Evolutionary conservation across 106 monocot genomes (phyloP), one percentile per base, ranked within the genome.

Genomic region (Iris macrosiphon): DNA sequence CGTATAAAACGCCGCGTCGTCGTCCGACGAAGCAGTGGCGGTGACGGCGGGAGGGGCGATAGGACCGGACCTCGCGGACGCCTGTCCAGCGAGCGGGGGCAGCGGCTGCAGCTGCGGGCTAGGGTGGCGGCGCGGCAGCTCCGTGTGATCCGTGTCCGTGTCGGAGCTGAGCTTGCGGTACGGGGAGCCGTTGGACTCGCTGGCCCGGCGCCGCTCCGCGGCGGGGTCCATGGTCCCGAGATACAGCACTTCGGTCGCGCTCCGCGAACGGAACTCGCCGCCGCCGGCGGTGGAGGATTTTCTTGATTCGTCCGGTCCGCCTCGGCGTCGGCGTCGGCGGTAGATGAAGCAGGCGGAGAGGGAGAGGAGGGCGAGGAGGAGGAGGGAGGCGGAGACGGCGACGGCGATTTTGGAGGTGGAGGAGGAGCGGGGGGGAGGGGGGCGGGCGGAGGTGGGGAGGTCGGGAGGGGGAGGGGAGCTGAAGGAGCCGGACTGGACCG

Each of bases 101-200:
- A 71, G 65, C 6, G 77, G 77, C 61, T 65, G 66, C 5, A 71
- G 71, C 45, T 71, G 55, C 4, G 77, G 71, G 53, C 71, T 66
- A 13, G 61, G 57, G 18, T 50, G 57, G 37, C 18, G 66, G 33
- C 21, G 28, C 37, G 55, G 43, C 30, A 40, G 23, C 10, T 31
- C 47, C 44, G 51, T 23, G 35, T 29, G 33, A 43, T 64, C 63
- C 50, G 37, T 14, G 6, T 39, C 45, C 49, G 61, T 20, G 31
- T 59, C 61, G 46, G 59, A 43, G 7, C 59, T 43, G n/a, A 53
- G 46, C 53, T 64, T 76, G 39, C 70, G 58, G 38, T 67, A 56
- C 12, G 74, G 61, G 45, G 74, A 67, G 7, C 15, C 64, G 44
- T 63, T 63, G 7, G 63, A 49, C 21, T 56, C 61, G 29, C 61